phyloP scores from a whole-genome alignment of 371 early-diverging fungal genomes.

The Mortierella sp. region DNA sequence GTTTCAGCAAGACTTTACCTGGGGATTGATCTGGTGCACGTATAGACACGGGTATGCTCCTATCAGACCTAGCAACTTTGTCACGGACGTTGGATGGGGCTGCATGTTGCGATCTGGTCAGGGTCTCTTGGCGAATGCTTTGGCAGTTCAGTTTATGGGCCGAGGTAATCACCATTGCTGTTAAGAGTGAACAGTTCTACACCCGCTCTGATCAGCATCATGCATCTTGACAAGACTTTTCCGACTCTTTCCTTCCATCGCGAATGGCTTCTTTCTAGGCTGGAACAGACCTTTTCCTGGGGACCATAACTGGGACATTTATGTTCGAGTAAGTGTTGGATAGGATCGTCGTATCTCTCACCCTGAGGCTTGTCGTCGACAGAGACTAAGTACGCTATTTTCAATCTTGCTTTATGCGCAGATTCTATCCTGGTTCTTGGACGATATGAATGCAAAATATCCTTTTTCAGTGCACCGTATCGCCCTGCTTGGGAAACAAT shows the following conservation, averaged over 20 bases:
- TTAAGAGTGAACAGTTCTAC: not conserved
- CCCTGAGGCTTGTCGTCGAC: not conserved
- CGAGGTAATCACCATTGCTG: slow-evolving; percentile 58
- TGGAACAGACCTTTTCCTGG: slow-evolving; percentile 61
- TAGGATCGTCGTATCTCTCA: too few relatives aligned
- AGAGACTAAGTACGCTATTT: not conserved
- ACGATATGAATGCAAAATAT: slow-evolving; percentile 76
- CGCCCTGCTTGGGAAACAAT: slow-evolving; percentile 84
- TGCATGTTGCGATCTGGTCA: slow-evolving; percentile 98
- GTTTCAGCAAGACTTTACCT: slow-evolving; percentile 48
- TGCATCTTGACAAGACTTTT: not conserved
- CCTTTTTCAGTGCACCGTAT: slow-evolving; percentile 94
- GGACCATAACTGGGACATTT: slow-evolving; percentile 53
- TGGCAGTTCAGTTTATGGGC: slow-evolving; percentile 77
- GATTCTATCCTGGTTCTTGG: slow-evolving; percentile 87
- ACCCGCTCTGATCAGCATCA: not conserved
- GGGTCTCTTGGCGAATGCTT: slow-evolving; percentile 88
- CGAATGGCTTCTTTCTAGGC: slow-evolving; percentile 25
- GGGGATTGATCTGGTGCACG: slow-evolving; percentile 84
- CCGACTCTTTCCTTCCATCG: not conserved
- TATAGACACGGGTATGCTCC: slow-evolving; percentile 90
- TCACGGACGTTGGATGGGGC: slow-evolving; percentile 94
- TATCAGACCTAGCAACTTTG: slow-evolving; percentile 82
- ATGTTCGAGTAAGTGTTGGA: slow-evolving; percentile 55
- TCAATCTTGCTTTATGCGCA: slow-evolving; percentile 18